Conservation (phyloP, 495 filamentous ascomycete genomes). For the Articulospora tetracladia region DNA sequence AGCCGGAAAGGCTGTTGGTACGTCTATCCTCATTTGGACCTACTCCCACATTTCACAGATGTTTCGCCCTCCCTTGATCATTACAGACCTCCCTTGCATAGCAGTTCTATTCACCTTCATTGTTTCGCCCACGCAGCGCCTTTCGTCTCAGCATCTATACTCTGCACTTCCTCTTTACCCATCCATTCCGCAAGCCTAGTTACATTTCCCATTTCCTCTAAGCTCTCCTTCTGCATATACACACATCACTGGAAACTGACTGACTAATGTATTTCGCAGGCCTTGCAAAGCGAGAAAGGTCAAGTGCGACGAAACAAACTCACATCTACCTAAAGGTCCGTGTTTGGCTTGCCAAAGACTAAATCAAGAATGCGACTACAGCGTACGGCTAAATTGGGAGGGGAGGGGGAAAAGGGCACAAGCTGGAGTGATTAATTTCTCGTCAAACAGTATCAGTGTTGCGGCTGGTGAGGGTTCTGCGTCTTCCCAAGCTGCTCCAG, state of each 20-base stretch:
- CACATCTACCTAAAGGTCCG: conserved; percentile 28
- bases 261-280: conserved; percentile 37
- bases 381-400: conserved; percentile 81
- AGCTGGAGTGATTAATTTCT: conserved; percentile 14
- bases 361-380: conserved; percentile 81
- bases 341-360: conserved; percentile 76
- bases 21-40: conserved; percentile 26
- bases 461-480: not conserved
- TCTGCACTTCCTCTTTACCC: not conserved
- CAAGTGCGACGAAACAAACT: conserved; percentile 85
- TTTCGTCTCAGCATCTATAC: not conserved
- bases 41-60: no score
- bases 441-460: conserved; percentile 9
- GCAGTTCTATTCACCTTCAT: no score
- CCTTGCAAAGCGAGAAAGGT: conserved; percentile 84
- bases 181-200: not conserved
- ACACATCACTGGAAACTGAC: not conserved
- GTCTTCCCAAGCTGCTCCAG: not conserved
- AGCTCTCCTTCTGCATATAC: not conserved
- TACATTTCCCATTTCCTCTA: not conserved
- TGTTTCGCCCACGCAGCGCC: not conserved
- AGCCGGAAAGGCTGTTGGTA: conserved; percentile 87
- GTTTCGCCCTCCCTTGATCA: no score
- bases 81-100: no score
- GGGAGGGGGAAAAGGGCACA: conserved; percentile 52